A percentile compares a stretch with the other conserved stretches of the same genome.
Conservation (phyloP, 306 rosid genomes). For the Prunus campanulata region DNA sequence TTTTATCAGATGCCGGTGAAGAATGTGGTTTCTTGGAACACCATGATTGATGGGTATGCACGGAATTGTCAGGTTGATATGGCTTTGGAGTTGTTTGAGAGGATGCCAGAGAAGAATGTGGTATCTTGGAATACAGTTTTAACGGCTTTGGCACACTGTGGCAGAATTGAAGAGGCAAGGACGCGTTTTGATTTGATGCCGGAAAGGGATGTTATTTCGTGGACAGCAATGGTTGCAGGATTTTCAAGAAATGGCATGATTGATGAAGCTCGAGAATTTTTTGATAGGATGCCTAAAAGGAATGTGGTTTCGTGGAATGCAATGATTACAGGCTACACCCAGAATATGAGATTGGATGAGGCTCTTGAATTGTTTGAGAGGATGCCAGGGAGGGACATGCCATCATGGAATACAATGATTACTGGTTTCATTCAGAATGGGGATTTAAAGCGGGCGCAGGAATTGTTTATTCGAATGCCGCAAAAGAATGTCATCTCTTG, state of each 20-base stretch:
- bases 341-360: constrained; percentile 33
- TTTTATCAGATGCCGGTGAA: constrained; percentile 45
- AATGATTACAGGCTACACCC: constrained; percentile 42
- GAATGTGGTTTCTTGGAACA: constrained; percentile 54
- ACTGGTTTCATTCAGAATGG: constrained; percentile 44
- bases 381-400: constrained; percentile 47
- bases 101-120: constrained; percentile 47
- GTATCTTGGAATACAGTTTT: constrained; percentile 50
- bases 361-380: constrained; percentile 44
- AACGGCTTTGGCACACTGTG: constrained; percentile 28
- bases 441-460: constrained; percentile 28
- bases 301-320: constrained; percentile 56
- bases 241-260: constrained; percentile 39
- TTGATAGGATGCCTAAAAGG: constrained; percentile 37
- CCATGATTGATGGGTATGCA: constrained; percentile 52
- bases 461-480: constrained; percentile 40
- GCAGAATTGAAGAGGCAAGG: constrained; percentile 38
- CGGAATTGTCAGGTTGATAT: constrained; percentile 23
- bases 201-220: constrained; percentile 46
- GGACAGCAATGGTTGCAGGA: constrained; percentile 46
- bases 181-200: constrained; percentile 39
- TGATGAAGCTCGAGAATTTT: constrained; percentile 44
- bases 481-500: constrained; percentile 43
- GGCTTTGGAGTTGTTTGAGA: constrained; percentile 38
- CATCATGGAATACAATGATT: constrained; percentile 54